Percentiles rank a stretch among this genome's conserved stretches.
Evolutionary conservation across 768 basidiomycete genomes (phyloP).

Genomic region (Russula brevipes): DNA sequence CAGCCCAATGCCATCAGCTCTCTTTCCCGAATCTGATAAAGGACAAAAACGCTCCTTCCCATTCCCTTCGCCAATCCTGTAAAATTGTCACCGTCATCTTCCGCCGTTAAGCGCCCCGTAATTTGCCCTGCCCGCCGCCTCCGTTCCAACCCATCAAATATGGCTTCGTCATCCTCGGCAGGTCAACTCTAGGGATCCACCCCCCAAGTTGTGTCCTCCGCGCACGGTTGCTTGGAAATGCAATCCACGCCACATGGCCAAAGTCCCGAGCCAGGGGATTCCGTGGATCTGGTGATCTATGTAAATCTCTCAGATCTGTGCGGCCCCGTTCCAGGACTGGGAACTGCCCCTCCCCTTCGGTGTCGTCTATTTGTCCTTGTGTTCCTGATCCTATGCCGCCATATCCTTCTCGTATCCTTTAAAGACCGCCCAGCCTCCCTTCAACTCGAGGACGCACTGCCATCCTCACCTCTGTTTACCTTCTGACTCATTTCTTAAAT

Average conservation of each 20-base stretch:
- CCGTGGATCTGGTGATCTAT: constrained; percentile 2
- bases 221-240: constrained; percentile 1
- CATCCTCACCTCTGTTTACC: constrained; percentile 6
- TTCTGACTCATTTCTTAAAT: constrained; percentile 16
- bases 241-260: constrained; percentile 8
- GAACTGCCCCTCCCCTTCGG: too few relatives aligned
- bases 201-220: background rate
- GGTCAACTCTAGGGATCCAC: background rate
- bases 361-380: constrained; percentile 11
- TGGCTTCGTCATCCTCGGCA: too few relatives aligned
- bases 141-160: background rate
- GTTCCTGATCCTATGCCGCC: constrained; percentile 5
- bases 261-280: constrained; percentile 1
- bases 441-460: constrained; percentile 12
- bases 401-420: constrained; percentile 4
- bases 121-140: background rate
- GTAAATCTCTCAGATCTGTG: constrained; percentile 6
- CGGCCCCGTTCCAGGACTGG: background rate
- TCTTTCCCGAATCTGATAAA: background rate
- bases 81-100: background rate
- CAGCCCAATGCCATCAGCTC: background rate
- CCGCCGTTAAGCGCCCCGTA: background rate
- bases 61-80: background rate
- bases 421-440: background rate
- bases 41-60: background rate